Base-by-base conservation (phyloP, 2,329 filamentous ascomycete genomes). In the Rhynchosporium graminicola region DNA sequence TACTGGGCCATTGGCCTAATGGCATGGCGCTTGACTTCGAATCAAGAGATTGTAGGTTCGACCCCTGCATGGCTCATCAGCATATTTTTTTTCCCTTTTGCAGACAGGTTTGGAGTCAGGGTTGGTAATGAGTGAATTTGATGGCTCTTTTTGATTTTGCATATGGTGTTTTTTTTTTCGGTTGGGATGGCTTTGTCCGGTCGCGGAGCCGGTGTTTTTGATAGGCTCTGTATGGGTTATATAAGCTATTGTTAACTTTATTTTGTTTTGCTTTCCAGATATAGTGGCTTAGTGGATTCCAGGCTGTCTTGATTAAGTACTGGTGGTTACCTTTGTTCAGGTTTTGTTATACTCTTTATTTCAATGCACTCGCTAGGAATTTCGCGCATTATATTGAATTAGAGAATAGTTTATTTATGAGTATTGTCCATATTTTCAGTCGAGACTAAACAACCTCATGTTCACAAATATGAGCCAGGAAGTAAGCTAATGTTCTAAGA, bases 11-110 rank as follows among this genome's bases (percentile, higher is more conserved):
- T 68, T 78, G 76, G 77, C 77, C 76, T 76, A 79, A 79, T 79
- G 77, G 78, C 74, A 80, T 79, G 77, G 78, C 77, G 78, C 76
- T 78, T 79, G 78, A 80, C 78, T 80, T 78, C 78, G 78, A 77
- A 79, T 79, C 77, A 79, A 78, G 76, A 79, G 77, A 79, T 79
- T 79, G 76, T 74, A 77, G 77, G 77, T 79, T 79, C 77, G 77
- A 79, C 67, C 71, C 71, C 71, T 73, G 70, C 69, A 68, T 70
- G 51, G 51, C 20, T 54, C 51, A 54, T 3, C 8, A 45, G 42
- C 4, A n/a, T n/a, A 3, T 15, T 2, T 4, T 45, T 45, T 45
- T 45, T n/a, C 3, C 13, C 10, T 7, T 45, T 45, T n/a, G 9
- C 33, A 10, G 9, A 36, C 33, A 36, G 33, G 6, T 36, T 36